Percentiles rank a stretch among this genome's conserved stretches.
Evolutionary conservation across 163 green algal genomes (phyloP).

Genomic region (Scenedesmus sp.): DNA sequence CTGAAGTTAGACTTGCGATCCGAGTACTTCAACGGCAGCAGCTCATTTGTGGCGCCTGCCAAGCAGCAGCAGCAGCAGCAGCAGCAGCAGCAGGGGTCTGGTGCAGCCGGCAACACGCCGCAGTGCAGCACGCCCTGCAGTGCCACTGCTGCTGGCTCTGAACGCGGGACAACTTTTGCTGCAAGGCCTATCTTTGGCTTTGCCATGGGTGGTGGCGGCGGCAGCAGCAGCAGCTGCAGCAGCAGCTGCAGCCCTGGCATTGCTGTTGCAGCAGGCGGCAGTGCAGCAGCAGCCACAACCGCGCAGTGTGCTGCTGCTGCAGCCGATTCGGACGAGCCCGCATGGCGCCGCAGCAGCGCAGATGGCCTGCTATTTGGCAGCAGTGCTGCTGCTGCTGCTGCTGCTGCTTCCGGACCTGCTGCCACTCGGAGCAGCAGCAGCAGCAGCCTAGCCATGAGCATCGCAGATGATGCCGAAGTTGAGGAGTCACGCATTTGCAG

Average conservation of each 20-base stretch:
- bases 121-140: background rate
- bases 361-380: background rate
- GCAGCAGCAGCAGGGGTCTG: background rate
- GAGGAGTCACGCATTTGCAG: background rate
- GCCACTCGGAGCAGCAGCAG: conserved; percentile 34
- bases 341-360: background rate
- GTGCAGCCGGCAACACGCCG: background rate
- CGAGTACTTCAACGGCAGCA: conserved; percentile 35
- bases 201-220: background rate
- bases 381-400: background rate
- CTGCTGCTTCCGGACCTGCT: background rate
- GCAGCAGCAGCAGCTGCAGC: background rate
- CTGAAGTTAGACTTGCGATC: conserved; percentile 37
- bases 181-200: background rate
- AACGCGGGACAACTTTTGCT: background rate
- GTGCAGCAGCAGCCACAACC: background rate
- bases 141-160: conserved; percentile 16
- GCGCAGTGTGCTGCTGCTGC: background rate
- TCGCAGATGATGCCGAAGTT: conserved; percentile 37
- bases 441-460: conserved; percentile 39
- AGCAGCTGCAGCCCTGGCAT: background rate
- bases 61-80: conserved; percentile 14
- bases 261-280: background rate
- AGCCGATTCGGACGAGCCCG: background rate
- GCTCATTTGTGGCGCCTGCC: conserved; percentile 35